Evolutionary conservation across 345 rosid species (phyloP).

Genomic region (Salix dunnii): DNA sequence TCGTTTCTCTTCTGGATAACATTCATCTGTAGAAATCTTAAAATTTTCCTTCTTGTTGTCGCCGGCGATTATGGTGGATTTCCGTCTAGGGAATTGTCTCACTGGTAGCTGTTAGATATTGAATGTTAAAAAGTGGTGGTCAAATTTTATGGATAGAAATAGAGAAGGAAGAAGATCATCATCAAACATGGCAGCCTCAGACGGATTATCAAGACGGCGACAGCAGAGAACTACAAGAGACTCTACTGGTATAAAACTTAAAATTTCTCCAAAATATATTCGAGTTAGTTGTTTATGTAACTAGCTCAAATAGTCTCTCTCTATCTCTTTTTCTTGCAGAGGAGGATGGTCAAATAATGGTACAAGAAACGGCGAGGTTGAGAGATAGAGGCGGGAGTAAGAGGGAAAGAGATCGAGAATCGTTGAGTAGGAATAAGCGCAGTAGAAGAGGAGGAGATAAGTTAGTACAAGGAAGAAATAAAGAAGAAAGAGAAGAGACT

Average conservation of each 20-base stretch:
- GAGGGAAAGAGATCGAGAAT: conserved; percentile 27
- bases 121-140: neutral
- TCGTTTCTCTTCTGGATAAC: neutral
- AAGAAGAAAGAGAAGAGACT: conserved; percentile 38
- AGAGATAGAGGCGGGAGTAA: conserved; percentile 29
- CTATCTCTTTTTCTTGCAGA: conserved; percentile 18
- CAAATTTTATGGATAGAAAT: conserved; percentile 40
- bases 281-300: neutral
- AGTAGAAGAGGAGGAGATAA: conserved; percentile 31
- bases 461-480: conserved; percentile 9
- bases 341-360: conserved; percentile 30
- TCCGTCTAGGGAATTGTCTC: neutral
- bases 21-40: neutral
- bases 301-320: neutral
- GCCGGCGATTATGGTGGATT: conserved; percentile 12
- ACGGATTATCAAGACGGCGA: conserved; percentile 44
- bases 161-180: conserved; percentile 42
- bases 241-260: conserved; percentile 23
- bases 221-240: conserved; percentile 33
- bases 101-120: neutral
- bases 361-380: conserved; percentile 34
- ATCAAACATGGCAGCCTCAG: conserved; percentile 32
- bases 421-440: conserved; percentile 41
- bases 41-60: neutral
- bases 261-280: neutral